Conservation (phyloP, 2,329 filamentous ascomycete genomes). For the Ophiocordyceps sinensis region DNA sequence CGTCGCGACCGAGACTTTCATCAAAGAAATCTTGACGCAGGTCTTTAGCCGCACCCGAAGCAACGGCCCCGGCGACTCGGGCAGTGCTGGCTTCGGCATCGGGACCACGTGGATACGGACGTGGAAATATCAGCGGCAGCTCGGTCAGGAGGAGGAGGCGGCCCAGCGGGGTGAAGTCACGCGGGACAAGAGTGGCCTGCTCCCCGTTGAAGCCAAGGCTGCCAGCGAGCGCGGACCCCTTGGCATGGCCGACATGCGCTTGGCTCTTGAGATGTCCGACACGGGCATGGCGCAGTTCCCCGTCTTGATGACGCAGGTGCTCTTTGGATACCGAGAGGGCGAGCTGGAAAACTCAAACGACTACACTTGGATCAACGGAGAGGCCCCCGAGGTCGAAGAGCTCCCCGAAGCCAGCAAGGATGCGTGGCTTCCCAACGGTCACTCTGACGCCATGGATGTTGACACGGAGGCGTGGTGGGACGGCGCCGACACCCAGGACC, state of each 20-base stretch:
- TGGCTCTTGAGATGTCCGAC: slow-evolving; percentile 64
- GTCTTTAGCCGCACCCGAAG: slow-evolving; percentile 50
- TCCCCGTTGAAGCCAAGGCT: slow-evolving; percentile 70
- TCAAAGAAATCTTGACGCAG: slow-evolving; percentile 50
- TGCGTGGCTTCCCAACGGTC: slow-evolving; percentile 30
- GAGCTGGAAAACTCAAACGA: slow-evolving; percentile 56
- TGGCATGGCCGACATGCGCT: slow-evolving; percentile 61
- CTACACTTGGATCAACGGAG: slow-evolving; percentile 36
- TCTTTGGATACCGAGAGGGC: slow-evolving; percentile 59
- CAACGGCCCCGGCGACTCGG: slow-evolving; percentile 49
- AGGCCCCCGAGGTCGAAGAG: slow-evolving; percentile 14
- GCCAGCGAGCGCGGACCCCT: slow-evolving; percentile 58
- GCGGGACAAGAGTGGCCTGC: slow-evolving; percentile 59
- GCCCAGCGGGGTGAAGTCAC: slow-evolving; percentile 58
- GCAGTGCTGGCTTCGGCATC: slow-evolving; percentile 47
- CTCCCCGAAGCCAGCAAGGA: slow-evolving; percentile 10
- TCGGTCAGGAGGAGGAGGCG: slow-evolving; percentile 62
- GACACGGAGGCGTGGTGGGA: slow-evolving; percentile 49
- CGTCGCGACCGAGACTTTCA: slow-evolving; percentile 50
- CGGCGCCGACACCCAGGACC: slow-evolving; percentile 38
- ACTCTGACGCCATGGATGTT: slow-evolving; percentile 43
- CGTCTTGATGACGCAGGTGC: slow-evolving; percentile 54
- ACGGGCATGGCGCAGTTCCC: slow-evolving; percentile 66
- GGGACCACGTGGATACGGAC: slow-evolving; percentile 65
- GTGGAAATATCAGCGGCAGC: slow-evolving; percentile 58